Conservation (phyloP, 2,329 filamentous ascomycete genomes). For the Ambrosiella beaveri region DNA sequence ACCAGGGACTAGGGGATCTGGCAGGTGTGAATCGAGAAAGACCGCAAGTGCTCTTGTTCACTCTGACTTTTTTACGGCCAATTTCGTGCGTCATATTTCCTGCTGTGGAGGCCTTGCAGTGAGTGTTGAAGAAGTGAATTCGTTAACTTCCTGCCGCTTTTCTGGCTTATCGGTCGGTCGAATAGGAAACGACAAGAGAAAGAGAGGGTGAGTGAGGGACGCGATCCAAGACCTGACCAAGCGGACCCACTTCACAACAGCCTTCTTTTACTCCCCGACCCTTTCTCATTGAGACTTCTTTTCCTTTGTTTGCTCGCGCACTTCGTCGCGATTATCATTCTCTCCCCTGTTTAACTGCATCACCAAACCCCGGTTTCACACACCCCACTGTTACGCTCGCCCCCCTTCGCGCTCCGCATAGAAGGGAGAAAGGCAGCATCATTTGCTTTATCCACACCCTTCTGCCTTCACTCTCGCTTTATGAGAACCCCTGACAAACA, state of each 20-base stretch:
- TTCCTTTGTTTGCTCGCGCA: constrained; percentile 4
- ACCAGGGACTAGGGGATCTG: background rate
- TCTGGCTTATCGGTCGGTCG: background rate
- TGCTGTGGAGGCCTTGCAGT: background rate
- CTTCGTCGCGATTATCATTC: constrained; percentile 2
- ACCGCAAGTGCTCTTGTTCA: background rate
- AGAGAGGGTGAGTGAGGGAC: background rate
- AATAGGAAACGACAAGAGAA: background rate
- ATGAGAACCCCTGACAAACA: constrained; percentile 1
- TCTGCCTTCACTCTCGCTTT: background rate
- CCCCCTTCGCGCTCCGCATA: background rate
- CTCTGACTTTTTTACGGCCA: background rate
- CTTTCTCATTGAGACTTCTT: background rate
- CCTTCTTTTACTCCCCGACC: constrained; percentile 2
- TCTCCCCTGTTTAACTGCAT: background rate
- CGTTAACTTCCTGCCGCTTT: background rate
- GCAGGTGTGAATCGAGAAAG: background rate
- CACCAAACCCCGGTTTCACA: background rate
- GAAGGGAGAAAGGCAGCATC: background rate
- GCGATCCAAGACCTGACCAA: background rate
- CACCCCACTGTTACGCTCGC: background rate
- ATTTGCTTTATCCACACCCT: background rate
- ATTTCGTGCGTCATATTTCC: background rate
- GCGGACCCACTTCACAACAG: background rate
- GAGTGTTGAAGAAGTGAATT: background rate